phyloP scores from a whole-genome alignment of 345 rosid genomes.

The Noccaea bulbosa region DNA sequence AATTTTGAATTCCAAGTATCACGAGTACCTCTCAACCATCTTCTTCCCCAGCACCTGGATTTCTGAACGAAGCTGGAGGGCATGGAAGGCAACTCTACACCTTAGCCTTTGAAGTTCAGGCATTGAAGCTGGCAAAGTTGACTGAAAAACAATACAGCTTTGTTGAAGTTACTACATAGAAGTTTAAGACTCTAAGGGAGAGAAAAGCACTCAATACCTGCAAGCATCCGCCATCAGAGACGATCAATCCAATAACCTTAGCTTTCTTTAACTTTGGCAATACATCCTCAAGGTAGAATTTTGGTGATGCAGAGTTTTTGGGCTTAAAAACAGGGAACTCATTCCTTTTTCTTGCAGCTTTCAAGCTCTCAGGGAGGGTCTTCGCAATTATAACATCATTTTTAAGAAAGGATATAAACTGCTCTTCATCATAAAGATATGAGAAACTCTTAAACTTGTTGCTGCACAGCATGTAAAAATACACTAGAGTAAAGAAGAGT shows the following conservation, averaged over 20 bases:
- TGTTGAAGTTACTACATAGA: constrained; percentile 14
- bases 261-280: constrained; percentile 74
- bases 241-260: constrained; percentile 73
- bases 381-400: constrained; percentile 74
- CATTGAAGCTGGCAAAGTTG: constrained; percentile 81
- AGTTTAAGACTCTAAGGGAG: constrained; percentile 13
- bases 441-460: constrained; percentile 92
- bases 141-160: constrained; percentile 55
- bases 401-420: constrained; percentile 87
- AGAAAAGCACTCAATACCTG: constrained; percentile 55
- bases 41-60: constrained; percentile 73
- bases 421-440: constrained; percentile 89
- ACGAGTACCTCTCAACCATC: constrained; percentile 83
- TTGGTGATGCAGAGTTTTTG: constrained; percentile 69
- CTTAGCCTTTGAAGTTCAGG: constrained; percentile 91
- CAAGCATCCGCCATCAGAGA: constrained; percentile 88
- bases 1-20: neutral
- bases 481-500: constrained; percentile 33
- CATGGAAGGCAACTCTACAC: constrained; percentile 96
- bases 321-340: constrained; percentile 78
- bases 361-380: constrained; percentile 78
- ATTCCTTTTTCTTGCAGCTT: constrained; percentile 75
- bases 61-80: constrained; percentile 88
- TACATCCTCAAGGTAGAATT: constrained; percentile 75
- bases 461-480: constrained; percentile 50